Conservation (phyloP, 148 eudicot genomes). For the Camellia lanceoleosa region DNA sequence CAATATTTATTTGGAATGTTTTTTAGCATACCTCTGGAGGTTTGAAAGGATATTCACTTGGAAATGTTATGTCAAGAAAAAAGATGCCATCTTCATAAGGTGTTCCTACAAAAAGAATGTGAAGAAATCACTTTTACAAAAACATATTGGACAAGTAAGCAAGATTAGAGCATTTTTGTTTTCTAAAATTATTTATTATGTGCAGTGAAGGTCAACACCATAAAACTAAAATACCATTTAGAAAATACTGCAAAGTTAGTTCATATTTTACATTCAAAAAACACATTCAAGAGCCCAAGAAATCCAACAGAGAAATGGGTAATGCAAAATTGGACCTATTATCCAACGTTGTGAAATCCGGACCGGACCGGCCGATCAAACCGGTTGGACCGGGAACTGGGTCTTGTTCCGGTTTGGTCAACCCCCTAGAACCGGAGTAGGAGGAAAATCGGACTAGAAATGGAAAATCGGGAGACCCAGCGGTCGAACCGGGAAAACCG, state of each 20-base stretch:
- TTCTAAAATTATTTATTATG: background rate
- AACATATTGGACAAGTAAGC: background rate
- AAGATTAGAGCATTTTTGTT: background rate
- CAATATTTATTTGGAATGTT: background rate
- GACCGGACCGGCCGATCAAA: no score
- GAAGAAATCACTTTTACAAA: background rate
- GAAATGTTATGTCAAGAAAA: slow-evolving; percentile 88
- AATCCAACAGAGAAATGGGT: background rate
- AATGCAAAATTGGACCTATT: background rate
- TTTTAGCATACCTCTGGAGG: slow-evolving; percentile 68
- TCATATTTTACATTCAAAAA: background rate
- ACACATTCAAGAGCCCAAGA: background rate
- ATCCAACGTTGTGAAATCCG: no score
- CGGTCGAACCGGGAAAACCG: no score
- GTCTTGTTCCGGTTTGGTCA: no score
- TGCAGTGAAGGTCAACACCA: background rate
- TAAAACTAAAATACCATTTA: background rate
- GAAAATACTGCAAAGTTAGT: background rate
- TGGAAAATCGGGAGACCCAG: no score
- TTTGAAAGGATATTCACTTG: slow-evolving; percentile 81
- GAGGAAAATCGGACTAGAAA: no score
- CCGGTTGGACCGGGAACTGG: no score
- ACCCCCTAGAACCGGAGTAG: no score
- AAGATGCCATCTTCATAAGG: slow-evolving; percentile 89
- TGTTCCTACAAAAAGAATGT: slow-evolving; percentile 51